Conservation (phyloP, 768 basidiomycete species). For the Leucocoprinus leucothites region DNA sequence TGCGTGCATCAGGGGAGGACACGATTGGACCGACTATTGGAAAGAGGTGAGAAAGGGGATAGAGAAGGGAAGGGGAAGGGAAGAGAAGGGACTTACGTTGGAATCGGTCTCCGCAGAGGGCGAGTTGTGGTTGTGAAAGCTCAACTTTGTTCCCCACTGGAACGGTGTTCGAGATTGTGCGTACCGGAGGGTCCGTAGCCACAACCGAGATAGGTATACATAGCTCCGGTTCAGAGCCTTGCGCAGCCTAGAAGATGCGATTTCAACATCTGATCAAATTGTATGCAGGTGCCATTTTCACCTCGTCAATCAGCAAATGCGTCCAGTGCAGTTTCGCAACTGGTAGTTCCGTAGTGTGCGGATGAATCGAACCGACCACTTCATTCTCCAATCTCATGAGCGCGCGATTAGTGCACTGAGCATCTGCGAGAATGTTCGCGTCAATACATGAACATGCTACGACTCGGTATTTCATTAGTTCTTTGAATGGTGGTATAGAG, state of each 20-base stretch:
- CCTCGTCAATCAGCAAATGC: conserved; percentile 51
- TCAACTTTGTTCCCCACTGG: not conserved
- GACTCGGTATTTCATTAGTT: conserved; percentile 43
- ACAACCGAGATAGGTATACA: conserved; percentile 49
- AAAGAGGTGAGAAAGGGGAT: conserved; percentile 2
- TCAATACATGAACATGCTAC: conserved; percentile 46
- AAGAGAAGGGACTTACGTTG: conserved; percentile 35
- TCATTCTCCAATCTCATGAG: conserved; percentile 40
- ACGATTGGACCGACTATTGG: conserved; percentile 45
- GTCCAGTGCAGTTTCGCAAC: conserved; percentile 46
- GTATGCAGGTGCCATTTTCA: conserved; percentile 17
- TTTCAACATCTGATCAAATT: no score
- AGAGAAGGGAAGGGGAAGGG: not conserved
- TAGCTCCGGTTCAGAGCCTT: conserved; percentile 51
- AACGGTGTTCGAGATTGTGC: conserved; percentile 11
- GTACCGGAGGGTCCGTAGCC: conserved; percentile 19
- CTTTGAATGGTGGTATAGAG: conserved; percentile 42
- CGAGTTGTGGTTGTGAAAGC: conserved; percentile 35
- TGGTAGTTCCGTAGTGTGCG: conserved; percentile 23
- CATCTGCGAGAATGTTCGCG: conserved; percentile 39
- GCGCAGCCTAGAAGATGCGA: conserved; percentile 36
- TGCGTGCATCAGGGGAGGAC: conserved; percentile 39
- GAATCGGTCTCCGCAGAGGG: conserved; percentile 50
- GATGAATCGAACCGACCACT: conserved; percentile 34
- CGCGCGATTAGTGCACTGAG: conserved; percentile 40